Evolutionary conservation across 257 asterid species (phyloP).

Genomic region (Buddleja alternifolia): DNA sequence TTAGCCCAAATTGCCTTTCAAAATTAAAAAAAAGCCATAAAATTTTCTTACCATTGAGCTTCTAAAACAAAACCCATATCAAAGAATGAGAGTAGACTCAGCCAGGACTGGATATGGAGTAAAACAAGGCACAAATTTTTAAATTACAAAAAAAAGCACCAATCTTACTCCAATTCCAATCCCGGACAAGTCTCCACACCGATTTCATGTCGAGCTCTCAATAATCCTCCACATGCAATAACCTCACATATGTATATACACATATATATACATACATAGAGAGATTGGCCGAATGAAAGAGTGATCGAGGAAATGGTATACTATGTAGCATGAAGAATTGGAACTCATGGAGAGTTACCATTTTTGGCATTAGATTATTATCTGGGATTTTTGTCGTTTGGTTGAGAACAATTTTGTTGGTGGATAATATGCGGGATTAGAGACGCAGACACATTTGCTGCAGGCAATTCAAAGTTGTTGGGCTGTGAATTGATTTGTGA

Average conservation of each 20-base stretch:
- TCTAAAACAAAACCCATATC: background rate
- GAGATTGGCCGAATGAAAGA: too few species aligned
- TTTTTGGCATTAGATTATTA: background rate
- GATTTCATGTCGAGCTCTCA: background rate
- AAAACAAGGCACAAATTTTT: constrained; percentile 11
- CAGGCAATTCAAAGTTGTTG: background rate
- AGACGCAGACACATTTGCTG: background rate
- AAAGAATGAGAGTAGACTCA: constrained; percentile 1
- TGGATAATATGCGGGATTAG: background rate
- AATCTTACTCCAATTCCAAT: constrained; percentile 7
- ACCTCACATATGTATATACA: background rate
- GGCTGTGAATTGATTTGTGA: too few species aligned
- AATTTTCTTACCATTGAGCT: background rate
- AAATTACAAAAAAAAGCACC: background rate
- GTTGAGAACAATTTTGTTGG: background rate
- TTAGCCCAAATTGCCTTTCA: background rate
- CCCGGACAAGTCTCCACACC: constrained; percentile 26
- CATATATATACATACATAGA: too few species aligned
- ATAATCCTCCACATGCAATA: too few species aligned
- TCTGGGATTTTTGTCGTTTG: background rate
- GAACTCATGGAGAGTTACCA: background rate
- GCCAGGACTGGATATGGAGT: constrained; percentile 33
- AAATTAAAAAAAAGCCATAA: background rate
- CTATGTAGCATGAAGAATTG: background rate
- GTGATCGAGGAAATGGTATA: too few species aligned